Percentiles rank a stretch among this genome's conserved stretches.
These are phyloP conservation scores for Podospora pseudopauciseta DNA, from an alignment of 495 filamentous ascomycete species.

Conservation along the genomic window DNA sequence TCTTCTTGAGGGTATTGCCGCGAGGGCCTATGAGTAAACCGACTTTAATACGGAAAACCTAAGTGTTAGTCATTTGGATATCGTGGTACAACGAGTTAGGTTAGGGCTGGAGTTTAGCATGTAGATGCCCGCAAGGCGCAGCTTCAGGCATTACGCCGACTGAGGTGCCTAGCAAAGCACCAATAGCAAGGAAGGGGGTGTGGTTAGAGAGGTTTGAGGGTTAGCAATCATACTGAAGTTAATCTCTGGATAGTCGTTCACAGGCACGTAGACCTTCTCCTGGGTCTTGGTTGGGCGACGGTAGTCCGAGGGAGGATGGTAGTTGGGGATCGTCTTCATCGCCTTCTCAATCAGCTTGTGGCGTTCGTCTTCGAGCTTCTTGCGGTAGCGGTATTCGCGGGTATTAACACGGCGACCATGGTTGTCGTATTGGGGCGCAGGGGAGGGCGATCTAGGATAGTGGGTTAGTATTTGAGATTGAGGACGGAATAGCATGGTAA, in stretches of 20 bases:
- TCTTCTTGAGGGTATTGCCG: slow-evolving; percentile 98
- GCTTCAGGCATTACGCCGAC: slow-evolving; percentile 28
- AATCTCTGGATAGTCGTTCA: slow-evolving; percentile 99
- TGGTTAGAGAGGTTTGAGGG: slow-evolving; percentile 82
- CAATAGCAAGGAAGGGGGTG: slow-evolving; percentile 32
- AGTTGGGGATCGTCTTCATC: slow-evolving; percentile 97
- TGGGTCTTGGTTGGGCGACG: slow-evolving; percentile 98
- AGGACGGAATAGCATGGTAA: neutral
- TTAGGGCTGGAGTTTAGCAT: slow-evolving; percentile 39
- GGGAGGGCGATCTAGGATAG: slow-evolving; percentile 76
- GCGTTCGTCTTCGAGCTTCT: slow-evolving; percentile 94
- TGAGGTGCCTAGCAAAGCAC: slow-evolving; percentile 36
- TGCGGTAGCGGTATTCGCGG: slow-evolving; percentile 93
- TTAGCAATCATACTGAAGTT: slow-evolving; percentile 99
- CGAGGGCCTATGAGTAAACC: slow-evolving; percentile 99
- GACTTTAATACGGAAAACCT: slow-evolving; percentile 87
- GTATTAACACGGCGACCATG: slow-evolving; percentile 98
- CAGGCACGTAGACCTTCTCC: slow-evolving; percentile 99
- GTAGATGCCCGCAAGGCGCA: slow-evolving; percentile 30
- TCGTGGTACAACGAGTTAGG: slow-evolving; percentile 37
- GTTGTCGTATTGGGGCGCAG: slow-evolving; percentile 96
- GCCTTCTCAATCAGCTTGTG: slow-evolving; percentile 97
- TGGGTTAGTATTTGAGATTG: slow-evolving; percentile 13
- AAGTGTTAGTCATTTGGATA: slow-evolving; percentile 77
- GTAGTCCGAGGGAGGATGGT: slow-evolving; percentile 95